These are phyloP conservation scores for Candida ortonii DNA, from an alignment of 805 yeast genomes.

Conservation along the genomic window DNA sequence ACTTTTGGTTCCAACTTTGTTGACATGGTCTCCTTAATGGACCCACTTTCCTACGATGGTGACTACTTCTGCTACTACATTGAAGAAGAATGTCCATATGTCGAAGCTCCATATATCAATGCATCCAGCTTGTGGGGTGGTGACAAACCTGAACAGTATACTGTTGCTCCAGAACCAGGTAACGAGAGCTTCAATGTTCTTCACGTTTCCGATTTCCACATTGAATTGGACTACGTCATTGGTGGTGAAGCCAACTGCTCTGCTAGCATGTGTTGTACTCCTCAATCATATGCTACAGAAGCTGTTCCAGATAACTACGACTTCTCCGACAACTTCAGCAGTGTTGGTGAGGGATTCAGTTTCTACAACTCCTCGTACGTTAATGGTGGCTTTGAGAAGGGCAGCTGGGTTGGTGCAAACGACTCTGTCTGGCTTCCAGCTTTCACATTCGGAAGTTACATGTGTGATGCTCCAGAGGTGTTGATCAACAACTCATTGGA, in stretches of 20 bases:
- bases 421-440: slow-evolving; percentile 48
- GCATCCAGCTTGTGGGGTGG: slow-evolving; percentile 46
- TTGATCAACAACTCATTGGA: slow-evolving; percentile 57
- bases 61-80: slow-evolving; percentile 59
- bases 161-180: slow-evolving; percentile 39
- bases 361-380: slow-evolving; percentile 32
- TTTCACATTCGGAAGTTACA: slow-evolving; percentile 56
- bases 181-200: slow-evolving; percentile 53
- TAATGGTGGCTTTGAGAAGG: slow-evolving; percentile 30
- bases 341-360: slow-evolving; percentile 13
- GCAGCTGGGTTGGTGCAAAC: slow-evolving; percentile 25
- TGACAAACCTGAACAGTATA: slow-evolving; percentile 39
- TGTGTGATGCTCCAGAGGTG: slow-evolving; percentile 65
- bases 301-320: slow-evolving; percentile 40
- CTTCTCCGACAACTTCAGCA: slow-evolving; percentile 32
- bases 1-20: slow-evolving; percentile 47
- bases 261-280: slow-evolving; percentile 57
- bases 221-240: slow-evolving; percentile 50
- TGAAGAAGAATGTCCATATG: slow-evolving; percentile 50
- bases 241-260: slow-evolving; percentile 62
- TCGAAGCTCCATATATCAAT: slow-evolving; percentile 50
- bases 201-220: slow-evolving; percentile 66
- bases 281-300: slow-evolving; percentile 41
- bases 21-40: slow-evolving; percentile 48
- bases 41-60: slow-evolving; percentile 53